Conservation (phyloP, 1,284 basidiomycete species). For the Xerocomus nothofagi region DNA sequence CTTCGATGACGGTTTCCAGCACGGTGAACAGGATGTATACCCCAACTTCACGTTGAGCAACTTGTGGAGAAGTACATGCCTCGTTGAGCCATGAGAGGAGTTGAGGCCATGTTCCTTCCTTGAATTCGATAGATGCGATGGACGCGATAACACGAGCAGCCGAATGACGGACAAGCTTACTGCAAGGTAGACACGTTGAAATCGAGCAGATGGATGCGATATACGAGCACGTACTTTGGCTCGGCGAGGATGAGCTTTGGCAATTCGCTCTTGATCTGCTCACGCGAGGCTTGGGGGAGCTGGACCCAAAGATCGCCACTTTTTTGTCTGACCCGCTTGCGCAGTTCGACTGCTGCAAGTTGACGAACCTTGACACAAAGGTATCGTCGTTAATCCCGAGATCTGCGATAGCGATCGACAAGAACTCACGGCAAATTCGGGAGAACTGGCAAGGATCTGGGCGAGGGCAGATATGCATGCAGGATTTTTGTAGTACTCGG, state of each 20-base stretch:
- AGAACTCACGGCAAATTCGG: conserved; percentile 64
- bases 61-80: conserved; percentile 70
- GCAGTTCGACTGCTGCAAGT: conserved; percentile 96
- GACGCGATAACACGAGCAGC: conserved; percentile 92
- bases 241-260: conserved; percentile 82
- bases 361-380: conserved; percentile 76
- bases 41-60: conserved; percentile 86
- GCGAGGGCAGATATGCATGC: conserved; percentile 91
- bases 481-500: conserved; percentile 89
- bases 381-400: conserved; percentile 7
- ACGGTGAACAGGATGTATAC: conserved; percentile 91
- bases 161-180: conserved; percentile 86
- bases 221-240: conserved; percentile 57
- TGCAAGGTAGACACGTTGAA: conserved; percentile 34
- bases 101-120: conserved; percentile 80
- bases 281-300: conserved; percentile 69
- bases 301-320: conserved; percentile 85
- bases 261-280: conserved; percentile 85
- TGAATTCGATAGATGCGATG: conserved; percentile 89
- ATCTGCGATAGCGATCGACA: conserved; percentile 7
- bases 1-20: conserved; percentile 90
- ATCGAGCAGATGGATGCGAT: background rate
- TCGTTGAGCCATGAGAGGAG: conserved; percentile 89
- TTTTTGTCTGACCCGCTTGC: conserved; percentile 86
- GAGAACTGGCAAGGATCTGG: conserved; percentile 83